Evolutionary conservation across 768 basidiomycete genomes (phyloP).

Genomic region (Mycena rosella): DNA sequence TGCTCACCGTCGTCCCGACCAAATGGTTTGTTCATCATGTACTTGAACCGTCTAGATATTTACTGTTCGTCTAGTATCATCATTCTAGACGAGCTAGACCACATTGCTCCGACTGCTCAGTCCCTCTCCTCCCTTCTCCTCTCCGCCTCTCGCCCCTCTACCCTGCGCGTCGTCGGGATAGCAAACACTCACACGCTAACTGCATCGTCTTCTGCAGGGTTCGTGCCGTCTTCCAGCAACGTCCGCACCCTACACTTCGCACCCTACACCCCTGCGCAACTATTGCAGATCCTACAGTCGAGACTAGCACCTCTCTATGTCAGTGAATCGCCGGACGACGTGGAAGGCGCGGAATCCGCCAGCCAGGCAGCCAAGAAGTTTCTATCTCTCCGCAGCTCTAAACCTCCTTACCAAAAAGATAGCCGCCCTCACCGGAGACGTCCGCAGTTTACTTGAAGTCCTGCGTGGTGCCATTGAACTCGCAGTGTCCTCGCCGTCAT

Average conservation of each 20-base stretch:
- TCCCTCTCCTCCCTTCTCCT: constrained; percentile 76
- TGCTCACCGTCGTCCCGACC: constrained; percentile 56
- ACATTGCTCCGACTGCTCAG: constrained; percentile 74
- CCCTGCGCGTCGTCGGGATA: constrained; percentile 83
- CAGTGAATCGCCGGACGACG: constrained; percentile 44
- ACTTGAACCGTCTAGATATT: constrained; percentile 25
- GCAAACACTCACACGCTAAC: constrained; percentile 92
- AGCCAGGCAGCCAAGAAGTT: constrained; percentile 58
- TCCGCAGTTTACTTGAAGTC: constrained; percentile 84
- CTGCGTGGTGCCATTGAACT: constrained; percentile 84
- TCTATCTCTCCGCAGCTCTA: constrained; percentile 72
- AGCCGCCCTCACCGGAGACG: constrained; percentile 88
- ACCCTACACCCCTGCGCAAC: constrained; percentile 80
- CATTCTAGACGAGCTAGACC: constrained; percentile 90
- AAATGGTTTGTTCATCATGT: constrained; percentile 63
- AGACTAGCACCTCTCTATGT: constrained; percentile 70
- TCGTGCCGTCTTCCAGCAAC: constrained; percentile 50
- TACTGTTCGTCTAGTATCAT: constrained; percentile 64
- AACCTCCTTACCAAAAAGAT: constrained; percentile 84
- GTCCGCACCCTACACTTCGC: constrained; percentile 83
- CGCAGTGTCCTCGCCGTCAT: constrained; percentile 53
- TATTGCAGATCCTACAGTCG: constrained; percentile 75
- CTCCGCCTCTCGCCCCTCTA: constrained; percentile 63
- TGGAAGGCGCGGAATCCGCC: constrained; percentile 36
- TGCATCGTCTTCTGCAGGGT: constrained; percentile 57